Evolutionary conservation across 177 flowering plant genomes (phyloP).

Genomic region (Telopea speciosissima): DNA sequence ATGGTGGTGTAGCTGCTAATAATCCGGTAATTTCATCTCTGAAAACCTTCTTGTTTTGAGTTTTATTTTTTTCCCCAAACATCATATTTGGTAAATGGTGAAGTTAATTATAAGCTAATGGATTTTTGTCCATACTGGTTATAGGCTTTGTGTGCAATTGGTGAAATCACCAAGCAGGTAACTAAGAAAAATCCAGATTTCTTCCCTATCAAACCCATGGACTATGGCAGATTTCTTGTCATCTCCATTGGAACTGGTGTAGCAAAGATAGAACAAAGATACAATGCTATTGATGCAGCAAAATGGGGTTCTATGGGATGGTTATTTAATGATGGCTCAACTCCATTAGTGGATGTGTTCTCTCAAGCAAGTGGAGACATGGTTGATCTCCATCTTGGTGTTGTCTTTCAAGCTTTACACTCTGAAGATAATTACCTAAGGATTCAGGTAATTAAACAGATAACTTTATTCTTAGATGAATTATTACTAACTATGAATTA

Average conservation of each 20-base stretch:
- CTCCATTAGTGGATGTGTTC: constrained; percentile 25
- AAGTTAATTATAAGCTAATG: too few species aligned
- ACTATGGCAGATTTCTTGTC: constrained; percentile 23
- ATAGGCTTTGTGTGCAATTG: constrained; percentile 29
- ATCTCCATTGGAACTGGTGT: constrained; percentile 32
- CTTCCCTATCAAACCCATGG: constrained; percentile 25
- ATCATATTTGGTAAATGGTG: too few species aligned
- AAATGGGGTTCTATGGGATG: constrained; percentile 31
- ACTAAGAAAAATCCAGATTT: constrained; percentile 19
- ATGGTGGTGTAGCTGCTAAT: constrained; percentile 39
- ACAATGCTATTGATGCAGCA: constrained; percentile 19
- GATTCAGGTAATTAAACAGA: constrained; percentile 19
- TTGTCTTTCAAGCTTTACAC: constrained; percentile 22
- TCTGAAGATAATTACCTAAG: constrained; percentile 22
- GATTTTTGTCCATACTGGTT: not conserved
- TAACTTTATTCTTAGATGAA: too few species aligned
- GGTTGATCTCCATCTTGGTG: constrained; percentile 24
- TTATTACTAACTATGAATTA: too few species aligned
- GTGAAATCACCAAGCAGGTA: constrained; percentile 23
- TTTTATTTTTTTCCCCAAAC: too few species aligned
- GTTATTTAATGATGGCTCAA: constrained; percentile 15
- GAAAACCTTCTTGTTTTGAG: too few species aligned
- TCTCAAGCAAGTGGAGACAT: constrained; percentile 27
- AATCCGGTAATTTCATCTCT: constrained; percentile 28
- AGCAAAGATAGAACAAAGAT: constrained; percentile 23